Evolutionary conservation across 2,329 filamentous ascomycete species (phyloP).

Genomic region (Epichloe baconii): DNA sequence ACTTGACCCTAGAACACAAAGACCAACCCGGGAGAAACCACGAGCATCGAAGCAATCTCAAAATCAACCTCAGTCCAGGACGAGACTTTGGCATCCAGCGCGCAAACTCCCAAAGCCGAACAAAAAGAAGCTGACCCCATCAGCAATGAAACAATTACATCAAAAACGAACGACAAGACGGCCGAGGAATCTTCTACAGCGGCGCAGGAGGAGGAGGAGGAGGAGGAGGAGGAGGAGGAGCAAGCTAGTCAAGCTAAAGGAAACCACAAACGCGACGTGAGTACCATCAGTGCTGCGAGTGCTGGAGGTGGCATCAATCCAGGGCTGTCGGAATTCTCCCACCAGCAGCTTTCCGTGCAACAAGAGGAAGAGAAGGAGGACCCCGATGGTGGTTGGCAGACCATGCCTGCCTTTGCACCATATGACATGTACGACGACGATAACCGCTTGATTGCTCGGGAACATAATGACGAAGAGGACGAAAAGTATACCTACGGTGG

Average conservation of each 20-base stretch:
- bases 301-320: slow-evolving; percentile 8
- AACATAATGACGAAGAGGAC: slow-evolving; percentile 59
- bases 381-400: slow-evolving; percentile 71
- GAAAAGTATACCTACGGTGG: slow-evolving; percentile 57
- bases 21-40: neutral
- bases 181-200: neutral
- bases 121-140: neutral
- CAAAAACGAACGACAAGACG: neutral
- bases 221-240: neutral
- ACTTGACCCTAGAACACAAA: slow-evolving; percentile 1
- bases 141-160: neutral
- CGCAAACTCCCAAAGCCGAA: neutral
- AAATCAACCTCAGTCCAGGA: neutral
- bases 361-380: slow-evolving; percentile 37
- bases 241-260: slow-evolving; percentile 5
- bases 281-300: slow-evolving; percentile 21
- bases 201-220: neutral
- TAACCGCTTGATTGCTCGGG: slow-evolving; percentile 72
- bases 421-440: slow-evolving; percentile 96
- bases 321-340: slow-evolving; percentile 72
- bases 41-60: neutral
- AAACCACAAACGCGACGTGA: slow-evolving; percentile 24
- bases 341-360: slow-evolving; percentile 59
- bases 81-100: neutral
- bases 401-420: slow-evolving; percentile 84